These are phyloP conservation scores for Paspalum vaginatum DNA, from an alignment of 176 grass and related monocot species.

Conservation along the genomic window DNA sequence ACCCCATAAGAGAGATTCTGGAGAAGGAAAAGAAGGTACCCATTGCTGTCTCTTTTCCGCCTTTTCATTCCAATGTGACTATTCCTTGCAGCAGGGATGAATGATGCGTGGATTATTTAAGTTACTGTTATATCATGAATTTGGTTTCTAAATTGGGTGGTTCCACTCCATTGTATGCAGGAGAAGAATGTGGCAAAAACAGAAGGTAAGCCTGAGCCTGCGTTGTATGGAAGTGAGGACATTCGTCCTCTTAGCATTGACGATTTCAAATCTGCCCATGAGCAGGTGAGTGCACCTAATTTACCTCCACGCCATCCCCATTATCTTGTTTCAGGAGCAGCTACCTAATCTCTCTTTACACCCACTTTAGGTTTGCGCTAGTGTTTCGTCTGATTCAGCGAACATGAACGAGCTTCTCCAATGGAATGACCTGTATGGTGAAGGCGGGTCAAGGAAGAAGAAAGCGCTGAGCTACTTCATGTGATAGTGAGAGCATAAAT, in stretches of 20 bases:
- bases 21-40: constrained; percentile 99
- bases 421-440: constrained; percentile 98
- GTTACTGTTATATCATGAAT: neutral
- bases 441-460: constrained; percentile 97
- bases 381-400: constrained; percentile 91
- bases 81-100: neutral
- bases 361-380: constrained; percentile 75
- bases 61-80: neutral
- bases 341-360: neutral
- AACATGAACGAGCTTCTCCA: constrained; percentile 95
- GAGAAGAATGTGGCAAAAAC: constrained; percentile 64
- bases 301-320: neutral
- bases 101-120: neutral
- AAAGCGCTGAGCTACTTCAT: constrained; percentile 98
- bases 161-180: constrained; percentile 43
- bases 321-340: neutral
- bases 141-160: neutral
- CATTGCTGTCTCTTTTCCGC: constrained; percentile 1
- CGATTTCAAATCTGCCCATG: constrained; percentile 97
- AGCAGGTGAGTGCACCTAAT: constrained; percentile 65
- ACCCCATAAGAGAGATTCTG: constrained; percentile 92
- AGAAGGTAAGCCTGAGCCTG: constrained; percentile 75
- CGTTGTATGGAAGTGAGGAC: constrained; percentile 75
- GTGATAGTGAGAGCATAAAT: constrained; percentile 57
- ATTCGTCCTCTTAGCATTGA: constrained; percentile 86